A percentile compares a stretch with the other conserved stretches of the same genome.
These are phyloP conservation scores for Acanthamoeba divionensis DNA, from an alignment of 208 protist genomes.

Conservation along the genomic window DNA sequence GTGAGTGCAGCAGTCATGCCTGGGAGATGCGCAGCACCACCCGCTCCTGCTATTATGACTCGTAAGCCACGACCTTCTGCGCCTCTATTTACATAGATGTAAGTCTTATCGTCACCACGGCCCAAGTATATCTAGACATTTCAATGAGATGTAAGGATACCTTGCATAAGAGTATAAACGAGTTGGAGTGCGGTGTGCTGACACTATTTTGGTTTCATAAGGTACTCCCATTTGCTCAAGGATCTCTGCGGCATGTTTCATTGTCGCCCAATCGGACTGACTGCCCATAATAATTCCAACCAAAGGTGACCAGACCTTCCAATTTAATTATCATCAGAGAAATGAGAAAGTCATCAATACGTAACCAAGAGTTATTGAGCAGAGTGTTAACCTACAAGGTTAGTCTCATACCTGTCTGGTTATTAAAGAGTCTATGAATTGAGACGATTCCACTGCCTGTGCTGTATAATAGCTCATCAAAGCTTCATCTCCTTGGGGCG, in stretches of 20 bases:
- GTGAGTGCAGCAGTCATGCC: slow-evolving; percentile 84
- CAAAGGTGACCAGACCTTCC: slow-evolving; percentile 26
- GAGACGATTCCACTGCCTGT: not conserved
- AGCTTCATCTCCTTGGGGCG: slow-evolving; percentile 64
- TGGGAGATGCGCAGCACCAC: slow-evolving; percentile 81
- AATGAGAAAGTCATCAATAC: too few relatives aligned
- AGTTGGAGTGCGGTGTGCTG: slow-evolving; percentile 81
- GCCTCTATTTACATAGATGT: too few relatives aligned
- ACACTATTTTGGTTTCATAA: slow-evolving; percentile 83
- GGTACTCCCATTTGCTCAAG: slow-evolving; percentile 74
- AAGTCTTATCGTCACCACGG: not conserved
- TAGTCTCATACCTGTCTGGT: not conserved
- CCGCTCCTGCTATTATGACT: slow-evolving; percentile 77
- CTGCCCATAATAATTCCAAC: slow-evolving; percentile 86
- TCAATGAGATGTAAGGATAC: too few relatives aligned
- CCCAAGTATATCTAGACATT: slow-evolving; percentile 63
- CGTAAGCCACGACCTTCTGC: slow-evolving; percentile 19
- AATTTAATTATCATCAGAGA: not conserved
- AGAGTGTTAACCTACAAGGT: not conserved
- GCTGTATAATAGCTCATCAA: slow-evolving; percentile 5
- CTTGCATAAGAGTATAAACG: slow-evolving; percentile 77
- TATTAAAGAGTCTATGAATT: not conserved
- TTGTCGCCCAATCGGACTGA: slow-evolving; percentile 81
- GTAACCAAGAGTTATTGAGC: not conserved
- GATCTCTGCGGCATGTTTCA: slow-evolving; percentile 71